Conservation (phyloP, 176 grass and related monocot genomes). For the Leersia perrieri region DNA sequence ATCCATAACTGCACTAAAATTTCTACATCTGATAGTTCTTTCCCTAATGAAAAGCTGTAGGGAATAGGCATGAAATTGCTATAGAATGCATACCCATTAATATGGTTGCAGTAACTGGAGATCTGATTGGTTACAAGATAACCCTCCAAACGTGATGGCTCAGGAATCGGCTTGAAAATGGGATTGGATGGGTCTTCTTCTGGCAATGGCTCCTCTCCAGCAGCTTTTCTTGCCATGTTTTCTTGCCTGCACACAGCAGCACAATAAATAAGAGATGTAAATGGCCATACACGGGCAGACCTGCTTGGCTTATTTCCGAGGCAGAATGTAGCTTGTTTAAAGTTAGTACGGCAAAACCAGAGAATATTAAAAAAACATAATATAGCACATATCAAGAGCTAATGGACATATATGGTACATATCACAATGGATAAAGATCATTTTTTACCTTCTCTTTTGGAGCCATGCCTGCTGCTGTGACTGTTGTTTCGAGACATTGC, state of each 20-base stretch:
- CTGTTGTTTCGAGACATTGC: conserved; percentile 86
- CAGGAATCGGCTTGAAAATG: conserved; percentile 89
- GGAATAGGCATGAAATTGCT: not conserved
- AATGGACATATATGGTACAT: not conserved
- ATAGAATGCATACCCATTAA: conserved; percentile 67
- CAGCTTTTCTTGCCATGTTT: conserved; percentile 80
- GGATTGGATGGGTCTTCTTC: conserved; percentile 92
- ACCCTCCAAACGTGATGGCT: conserved; percentile 89
- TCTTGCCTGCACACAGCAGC: conserved; percentile 56
- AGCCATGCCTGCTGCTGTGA: conserved; percentile 93
- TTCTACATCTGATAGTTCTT: not conserved
- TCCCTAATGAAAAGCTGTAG: not conserved
- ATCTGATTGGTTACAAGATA: conserved; percentile 98
- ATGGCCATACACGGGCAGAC: not conserved
- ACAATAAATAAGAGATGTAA: conserved; percentile 4
- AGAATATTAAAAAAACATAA: not conserved
- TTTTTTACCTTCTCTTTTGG: conserved; percentile 90
- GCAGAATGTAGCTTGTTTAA: not conserved
- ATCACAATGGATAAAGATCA: not conserved
- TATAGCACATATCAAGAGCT: not conserved
- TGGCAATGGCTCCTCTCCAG: conserved; percentile 92
- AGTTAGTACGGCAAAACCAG: not conserved
- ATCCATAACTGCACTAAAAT: not conserved
- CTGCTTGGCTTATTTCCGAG: not conserved
- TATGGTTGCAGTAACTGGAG: conserved; percentile 96